These are phyloP conservation scores for Plantago elongata DNA, from an alignment of 257 asterid species.

Conservation along the genomic window DNA sequence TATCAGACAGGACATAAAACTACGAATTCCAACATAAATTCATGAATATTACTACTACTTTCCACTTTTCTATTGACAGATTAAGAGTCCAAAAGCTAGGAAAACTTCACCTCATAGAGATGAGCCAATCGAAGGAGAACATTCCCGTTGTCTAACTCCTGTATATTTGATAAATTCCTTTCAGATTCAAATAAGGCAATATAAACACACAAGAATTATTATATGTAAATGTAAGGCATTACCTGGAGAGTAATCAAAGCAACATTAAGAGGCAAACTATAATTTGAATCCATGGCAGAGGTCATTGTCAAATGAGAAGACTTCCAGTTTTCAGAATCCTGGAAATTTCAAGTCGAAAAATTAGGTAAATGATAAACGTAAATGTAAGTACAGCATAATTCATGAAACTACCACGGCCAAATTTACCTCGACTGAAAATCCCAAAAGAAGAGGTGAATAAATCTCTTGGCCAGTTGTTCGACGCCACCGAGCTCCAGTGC, in stretches of 20 bases:
- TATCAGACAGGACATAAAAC: background rate
- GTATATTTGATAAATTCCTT: slow-evolving; percentile 18
- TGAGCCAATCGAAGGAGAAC: slow-evolving; percentile 80
- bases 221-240: slow-evolving; percentile 12
- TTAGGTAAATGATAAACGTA: slow-evolving; percentile 14
- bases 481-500: slow-evolving; percentile 77
- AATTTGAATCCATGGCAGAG: slow-evolving; percentile 54
- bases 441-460: slow-evolving; percentile 78
- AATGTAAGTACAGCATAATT: background rate
- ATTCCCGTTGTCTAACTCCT: slow-evolving; percentile 57
- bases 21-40: background rate
- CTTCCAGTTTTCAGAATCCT: slow-evolving; percentile 61
- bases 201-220: slow-evolving; percentile 6
- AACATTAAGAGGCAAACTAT: slow-evolving; percentile 62
- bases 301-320: slow-evolving; percentile 42
- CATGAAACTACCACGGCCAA: background rate
- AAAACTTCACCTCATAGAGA: slow-evolving; percentile 59
- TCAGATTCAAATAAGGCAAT: slow-evolving; percentile 10
- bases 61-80: background rate
- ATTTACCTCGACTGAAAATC: slow-evolving; percentile 67
- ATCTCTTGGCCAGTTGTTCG: slow-evolving; percentile 80
- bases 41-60: background rate
- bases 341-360: slow-evolving; percentile 18
- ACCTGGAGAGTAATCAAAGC: slow-evolving; percentile 87
- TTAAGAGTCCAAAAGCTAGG: background rate